phyloP scores from a whole-genome alignment of 2,329 filamentous ascomycete species.

The Trichoderma semiorbis region DNA sequence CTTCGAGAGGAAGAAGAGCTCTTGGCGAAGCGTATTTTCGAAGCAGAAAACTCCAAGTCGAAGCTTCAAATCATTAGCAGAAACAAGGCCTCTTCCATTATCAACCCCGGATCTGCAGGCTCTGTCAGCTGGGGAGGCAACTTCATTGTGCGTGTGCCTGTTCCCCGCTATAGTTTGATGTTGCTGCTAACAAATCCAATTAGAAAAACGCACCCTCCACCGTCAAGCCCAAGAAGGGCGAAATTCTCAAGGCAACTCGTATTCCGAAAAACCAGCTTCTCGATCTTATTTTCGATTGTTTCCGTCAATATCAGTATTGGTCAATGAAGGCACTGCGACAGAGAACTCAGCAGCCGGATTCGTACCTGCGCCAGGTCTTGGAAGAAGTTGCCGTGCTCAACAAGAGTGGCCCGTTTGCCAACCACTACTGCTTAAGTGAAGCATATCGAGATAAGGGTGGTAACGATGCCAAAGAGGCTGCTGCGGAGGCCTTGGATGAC shows the following conservation, averaged over 20 bases:
- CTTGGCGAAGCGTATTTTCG: slow-evolving; percentile 53
- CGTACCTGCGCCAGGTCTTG: slow-evolving; percentile 83
- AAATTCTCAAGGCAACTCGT: slow-evolving; percentile 78
- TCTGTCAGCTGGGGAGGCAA: slow-evolving; percentile 38
- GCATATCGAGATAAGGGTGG: slow-evolving; percentile 39
- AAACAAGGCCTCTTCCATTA: slow-evolving; percentile 48
- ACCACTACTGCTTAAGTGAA: slow-evolving; percentile 78
- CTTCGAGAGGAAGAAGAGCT: slow-evolving; percentile 66
- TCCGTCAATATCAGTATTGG: slow-evolving; percentile 88
- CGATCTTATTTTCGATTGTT: slow-evolving; percentile 79
- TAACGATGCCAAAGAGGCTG: slow-evolving; percentile 48
- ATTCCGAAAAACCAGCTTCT: slow-evolving; percentile 85
- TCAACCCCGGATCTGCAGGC: slow-evolving; percentile 51
- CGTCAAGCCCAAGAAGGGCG: slow-evolving; percentile 59
- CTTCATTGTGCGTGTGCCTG: slow-evolving; percentile 53
- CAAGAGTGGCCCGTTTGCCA: slow-evolving; percentile 78
- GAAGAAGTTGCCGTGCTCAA: slow-evolving; percentile 80
- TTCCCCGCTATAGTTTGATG: not conserved
- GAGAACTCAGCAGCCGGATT: slow-evolving; percentile 79
- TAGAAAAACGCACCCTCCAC: slow-evolving; percentile 52
- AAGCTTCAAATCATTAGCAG: slow-evolving; percentile 50
- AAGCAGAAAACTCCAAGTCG: slow-evolving; percentile 48
- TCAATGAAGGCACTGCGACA: slow-evolving; percentile 82
- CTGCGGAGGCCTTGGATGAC: slow-evolving; percentile 55
- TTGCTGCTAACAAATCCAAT: not conserved